Percentiles rank a stretch among this genome's conserved stretches.
Conservation (phyloP, 176 grass and related monocot species). For the Oryza glaberrima region DNA sequence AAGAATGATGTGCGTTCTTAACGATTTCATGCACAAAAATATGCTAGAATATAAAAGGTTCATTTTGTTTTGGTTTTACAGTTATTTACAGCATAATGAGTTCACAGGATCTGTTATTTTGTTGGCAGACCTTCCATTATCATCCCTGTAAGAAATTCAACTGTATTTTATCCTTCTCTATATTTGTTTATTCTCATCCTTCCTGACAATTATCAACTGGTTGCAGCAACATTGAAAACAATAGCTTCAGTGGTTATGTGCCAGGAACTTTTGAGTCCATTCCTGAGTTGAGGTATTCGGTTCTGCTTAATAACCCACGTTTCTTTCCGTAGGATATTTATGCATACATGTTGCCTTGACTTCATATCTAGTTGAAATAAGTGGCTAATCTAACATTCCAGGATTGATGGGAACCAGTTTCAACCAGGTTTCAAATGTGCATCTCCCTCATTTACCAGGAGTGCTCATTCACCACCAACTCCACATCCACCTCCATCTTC, state of each 20-base stretch:
- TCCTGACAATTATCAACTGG: constrained; percentile 31
- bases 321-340: background rate
- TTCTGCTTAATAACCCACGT: background rate
- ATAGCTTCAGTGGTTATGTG: constrained; percentile 88
- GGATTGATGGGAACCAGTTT: constrained; percentile 82
- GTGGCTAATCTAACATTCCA: constrained; percentile 46
- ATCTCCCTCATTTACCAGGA: constrained; percentile 40
- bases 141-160: constrained; percentile 73
- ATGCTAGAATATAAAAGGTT: constrained; percentile 15
- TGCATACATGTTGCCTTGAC: constrained; percentile 35
- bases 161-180: constrained; percentile 7
- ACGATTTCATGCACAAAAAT: constrained; percentile 39
- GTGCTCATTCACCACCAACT: constrained; percentile 47
- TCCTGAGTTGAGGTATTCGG: constrained; percentile 67
- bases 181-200: constrained; percentile 29
- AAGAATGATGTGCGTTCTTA: constrained; percentile 37
- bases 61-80: constrained; percentile 50
- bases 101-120: constrained; percentile 86
- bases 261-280: constrained; percentile 80
- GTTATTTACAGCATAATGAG: constrained; percentile 81
- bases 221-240: constrained; percentile 83
- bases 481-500: constrained; percentile 28
- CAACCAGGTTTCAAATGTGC: constrained; percentile 50
- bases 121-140: constrained; percentile 72
- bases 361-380: constrained; percentile 44